phyloP scores from a whole-genome alignment of 2,329 filamentous ascomycete genomes.

The Mariannaea elegans region DNA sequence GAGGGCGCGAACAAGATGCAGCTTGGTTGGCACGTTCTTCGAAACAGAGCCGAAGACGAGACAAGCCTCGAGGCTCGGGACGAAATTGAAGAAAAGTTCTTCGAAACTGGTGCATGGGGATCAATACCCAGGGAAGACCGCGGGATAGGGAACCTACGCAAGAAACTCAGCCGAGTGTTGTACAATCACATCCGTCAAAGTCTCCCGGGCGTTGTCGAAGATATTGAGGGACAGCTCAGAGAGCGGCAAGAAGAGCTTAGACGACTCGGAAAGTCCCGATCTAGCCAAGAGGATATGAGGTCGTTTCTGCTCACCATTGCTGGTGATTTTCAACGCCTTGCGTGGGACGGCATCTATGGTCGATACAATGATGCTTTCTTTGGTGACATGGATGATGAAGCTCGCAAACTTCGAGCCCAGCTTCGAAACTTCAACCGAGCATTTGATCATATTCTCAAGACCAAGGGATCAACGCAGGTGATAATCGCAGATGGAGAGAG shows the following conservation, averaged over 20 bases:
- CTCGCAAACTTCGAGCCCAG: slow-evolving; percentile 42
- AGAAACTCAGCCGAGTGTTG: slow-evolving; percentile 46
- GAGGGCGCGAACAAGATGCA: slow-evolving; percentile 43
- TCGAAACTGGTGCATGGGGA: slow-evolving; percentile 41
- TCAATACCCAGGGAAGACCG: slow-evolving; percentile 40
- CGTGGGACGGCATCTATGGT: slow-evolving; percentile 41
- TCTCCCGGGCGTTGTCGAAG: slow-evolving; percentile 36
- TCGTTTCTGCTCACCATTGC: slow-evolving; percentile 48
- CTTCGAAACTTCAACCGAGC: slow-evolving; percentile 43
- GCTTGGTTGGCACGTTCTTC: slow-evolving; percentile 64
- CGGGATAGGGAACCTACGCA: slow-evolving; percentile 45
- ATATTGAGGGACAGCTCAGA: slow-evolving; percentile 39
- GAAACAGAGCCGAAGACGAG: slow-evolving; percentile 53
- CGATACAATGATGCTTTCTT: slow-evolving; percentile 51
- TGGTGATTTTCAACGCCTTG: slow-evolving; percentile 45
- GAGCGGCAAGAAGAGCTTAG: slow-evolving; percentile 30
- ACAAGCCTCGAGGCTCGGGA: slow-evolving; percentile 41
- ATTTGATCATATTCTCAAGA: slow-evolving; percentile 40
- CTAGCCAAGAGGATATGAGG: slow-evolving; percentile 38
- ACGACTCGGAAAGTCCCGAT: slow-evolving; percentile 33
- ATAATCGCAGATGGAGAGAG: slow-evolving; percentile 22
- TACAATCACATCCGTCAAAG: slow-evolving; percentile 42
- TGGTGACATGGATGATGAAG: slow-evolving; percentile 26
- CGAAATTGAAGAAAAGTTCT: slow-evolving; percentile 43
- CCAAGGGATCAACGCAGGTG: slow-evolving; percentile 32